These are phyloP conservation scores for Tricholoma sp. DNA, from an alignment of 768 basidiomycete species.

Conservation along the genomic window DNA sequence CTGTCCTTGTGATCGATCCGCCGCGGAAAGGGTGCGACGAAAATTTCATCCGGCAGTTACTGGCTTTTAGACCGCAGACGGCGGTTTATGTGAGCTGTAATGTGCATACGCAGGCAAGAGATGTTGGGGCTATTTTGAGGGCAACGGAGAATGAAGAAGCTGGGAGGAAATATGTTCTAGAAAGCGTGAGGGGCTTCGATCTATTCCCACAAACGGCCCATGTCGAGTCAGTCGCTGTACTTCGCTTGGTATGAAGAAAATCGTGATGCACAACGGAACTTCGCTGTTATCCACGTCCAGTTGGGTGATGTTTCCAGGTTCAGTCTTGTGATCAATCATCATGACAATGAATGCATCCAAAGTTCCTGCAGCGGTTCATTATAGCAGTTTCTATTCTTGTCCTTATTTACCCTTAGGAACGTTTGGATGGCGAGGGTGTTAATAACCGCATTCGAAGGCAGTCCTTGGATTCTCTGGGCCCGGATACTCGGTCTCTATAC, in stretches of 20 bases:
- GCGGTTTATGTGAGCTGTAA: slow-evolving; percentile 94
- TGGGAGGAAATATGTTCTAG: slow-evolving; percentile 61
- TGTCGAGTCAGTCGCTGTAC: slow-evolving; percentile 77
- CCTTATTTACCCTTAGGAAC: neutral
- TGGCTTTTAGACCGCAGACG: slow-evolving; percentile 58
- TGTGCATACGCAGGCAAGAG: slow-evolving; percentile 89
- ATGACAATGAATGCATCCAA: neutral
- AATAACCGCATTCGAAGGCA: neutral
- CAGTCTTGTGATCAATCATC: neutral
- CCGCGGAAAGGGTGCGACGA: slow-evolving; percentile 94
- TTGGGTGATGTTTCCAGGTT: neutral
- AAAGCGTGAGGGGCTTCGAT: slow-evolving; percentile 86
- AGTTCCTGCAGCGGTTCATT: neutral
- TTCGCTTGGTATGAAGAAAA: slow-evolving; percentile 37
- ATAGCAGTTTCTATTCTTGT: neutral
- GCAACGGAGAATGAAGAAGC: slow-evolving; percentile 32
- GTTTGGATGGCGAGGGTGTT: neutral
- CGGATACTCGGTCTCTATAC: too few relatives aligned
- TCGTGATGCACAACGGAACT: neutral
- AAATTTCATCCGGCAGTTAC: slow-evolving; percentile 68
- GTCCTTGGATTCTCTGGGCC: neutral
- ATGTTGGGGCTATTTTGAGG: slow-evolving; percentile 70
- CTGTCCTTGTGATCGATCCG: slow-evolving; percentile 81
- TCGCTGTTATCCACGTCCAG: neutral
- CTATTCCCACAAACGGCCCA: slow-evolving; percentile 96